Base-by-base conservation (phyloP, 345 rosid genomes). In the Luvunga scandens region DNA sequence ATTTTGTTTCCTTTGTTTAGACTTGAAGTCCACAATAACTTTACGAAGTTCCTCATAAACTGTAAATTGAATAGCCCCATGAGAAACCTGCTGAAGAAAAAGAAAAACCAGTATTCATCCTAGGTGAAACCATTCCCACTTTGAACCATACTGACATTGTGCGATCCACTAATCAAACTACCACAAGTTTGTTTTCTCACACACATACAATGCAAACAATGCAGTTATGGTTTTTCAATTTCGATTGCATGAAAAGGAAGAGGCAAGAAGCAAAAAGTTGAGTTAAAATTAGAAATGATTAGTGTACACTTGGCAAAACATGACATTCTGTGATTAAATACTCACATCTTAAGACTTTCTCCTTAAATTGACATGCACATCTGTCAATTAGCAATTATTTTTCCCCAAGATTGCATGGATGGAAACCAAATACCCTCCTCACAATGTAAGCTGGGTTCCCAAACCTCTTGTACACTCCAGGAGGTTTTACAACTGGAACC, bases 61-160 rank as follows among this genome's bases (percentile, higher is more conserved):
- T 25, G 97, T 92, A 81, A 96, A 94, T 87, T 94, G 99, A 85
- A 94, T 83, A 70, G 94, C 98, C 75, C 94, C 98, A 81, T 94
- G 99, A 80, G 97, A 94, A 87, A 94, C 95, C 98, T 94, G 97
- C 93, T 90, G 85, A 86, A 87, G 82, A 79, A 86, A 78, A 75
- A 72, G 39, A 66, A 66, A 65, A 18, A 50, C 24, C 19, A 12
- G 60, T 10, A 45, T 25, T 50, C 61, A 71, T 10, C 25, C 2
- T 67, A 36, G 12, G 24, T n/a, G 62, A 22, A 24, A 22, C 4
- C 62, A 22, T 53, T 18, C n/a, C 57, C 1, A 3, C 12, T 22
- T n/a, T 59, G 9, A 7, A 59, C 62, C 25, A n/a, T 59, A 59
- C 24, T 59, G 28, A n/a, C 28, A 7, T n/a, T 9, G 62, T 22